Conservation (phyloP, 805 yeast species). For the Zygosaccharomyces kombuchaensis region DNA sequence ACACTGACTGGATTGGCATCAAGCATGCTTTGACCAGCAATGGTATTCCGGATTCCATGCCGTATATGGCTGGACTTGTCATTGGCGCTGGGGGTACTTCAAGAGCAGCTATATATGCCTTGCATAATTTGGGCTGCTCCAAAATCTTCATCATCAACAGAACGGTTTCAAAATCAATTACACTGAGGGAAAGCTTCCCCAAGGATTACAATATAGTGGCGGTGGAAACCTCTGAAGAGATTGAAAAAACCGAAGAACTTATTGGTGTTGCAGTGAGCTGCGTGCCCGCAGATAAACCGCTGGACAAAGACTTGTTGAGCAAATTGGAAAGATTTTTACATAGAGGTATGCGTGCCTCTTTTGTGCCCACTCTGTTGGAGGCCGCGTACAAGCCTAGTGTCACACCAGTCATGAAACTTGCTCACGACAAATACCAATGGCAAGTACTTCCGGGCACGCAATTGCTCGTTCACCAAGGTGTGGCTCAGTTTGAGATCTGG, state of each 20-base stretch:
- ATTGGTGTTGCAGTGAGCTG: conserved; percentile 69
- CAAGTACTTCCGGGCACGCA: conserved; percentile 84
- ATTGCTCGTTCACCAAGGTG: conserved; percentile 91
- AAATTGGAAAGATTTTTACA: conserved; percentile 47
- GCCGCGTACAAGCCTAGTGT: conserved; percentile 91
- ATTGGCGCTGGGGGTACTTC: conserved; percentile 98
- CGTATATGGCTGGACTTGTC: conserved; percentile 58
- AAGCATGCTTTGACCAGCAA: conserved; percentile 55
- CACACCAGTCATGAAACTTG: conserved; percentile 82
- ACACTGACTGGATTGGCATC: conserved; percentile 96
- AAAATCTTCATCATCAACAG: conserved; percentile 79
- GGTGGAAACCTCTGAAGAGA: conserved; percentile 47
- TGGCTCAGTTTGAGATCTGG: conserved; percentile 78
- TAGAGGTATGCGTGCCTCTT: conserved; percentile 39
- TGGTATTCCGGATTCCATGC: conserved; percentile 51
- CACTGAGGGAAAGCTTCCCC: conserved; percentile 59
- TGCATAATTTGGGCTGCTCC: conserved; percentile 70
- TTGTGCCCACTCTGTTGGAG: conserved; percentile 63
- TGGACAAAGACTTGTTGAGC: conserved; percentile 48
- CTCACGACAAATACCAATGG: conserved; percentile 62
- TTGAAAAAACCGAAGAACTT: conserved; percentile 36
- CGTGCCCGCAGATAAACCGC: conserved; percentile 75
- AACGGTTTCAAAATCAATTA: conserved; percentile 59
- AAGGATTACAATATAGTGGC: conserved; percentile 53
- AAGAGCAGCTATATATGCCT: conserved; percentile 88